Conservation (phyloP, 257 asterid genomes). For the Mitragyna speciosa region DNA sequence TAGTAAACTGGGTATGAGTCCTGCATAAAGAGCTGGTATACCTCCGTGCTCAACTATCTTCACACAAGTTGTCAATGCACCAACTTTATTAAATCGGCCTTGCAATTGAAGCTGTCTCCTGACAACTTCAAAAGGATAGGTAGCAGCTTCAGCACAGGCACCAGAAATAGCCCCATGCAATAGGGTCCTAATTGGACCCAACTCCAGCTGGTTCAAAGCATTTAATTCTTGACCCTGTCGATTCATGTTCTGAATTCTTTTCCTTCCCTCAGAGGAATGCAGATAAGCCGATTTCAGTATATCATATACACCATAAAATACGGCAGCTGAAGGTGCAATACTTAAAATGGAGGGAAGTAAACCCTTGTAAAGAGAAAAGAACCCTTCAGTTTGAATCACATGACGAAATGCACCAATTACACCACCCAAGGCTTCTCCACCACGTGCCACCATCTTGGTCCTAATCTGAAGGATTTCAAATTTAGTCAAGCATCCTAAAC, state of each 20-base stretch:
- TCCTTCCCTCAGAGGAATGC: slow-evolving; percentile 78
- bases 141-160: slow-evolving; percentile 96
- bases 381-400: slow-evolving; percentile 82
- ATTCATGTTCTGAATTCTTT: slow-evolving; percentile 63
- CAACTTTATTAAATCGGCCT: slow-evolving; percentile 67
- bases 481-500: slow-evolving; percentile 18
- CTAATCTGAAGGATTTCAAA: slow-evolving; percentile 63
- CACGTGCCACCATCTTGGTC: slow-evolving; percentile 91
- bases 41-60: slow-evolving; percentile 87
- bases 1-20: slow-evolving; percentile 82
- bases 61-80: slow-evolving; percentile 63
- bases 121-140: slow-evolving; percentile 93
- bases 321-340: slow-evolving; percentile 99
- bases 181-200: slow-evolving; percentile 87
- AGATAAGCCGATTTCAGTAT: slow-evolving; percentile 79
- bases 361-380: slow-evolving; percentile 93
- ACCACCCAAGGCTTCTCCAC: slow-evolving; percentile 92
- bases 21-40: slow-evolving; percentile 87
- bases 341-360: slow-evolving; percentile 83
- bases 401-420: slow-evolving; percentile 87
- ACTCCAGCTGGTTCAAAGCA: slow-evolving; percentile 84
- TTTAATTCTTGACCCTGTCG: slow-evolving; percentile 61
- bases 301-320: slow-evolving; percentile 90
- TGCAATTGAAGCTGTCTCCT: slow-evolving; percentile 94
- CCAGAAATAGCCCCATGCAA: slow-evolving; percentile 95